Evolutionary conservation across 225 moss, liverwort and hornwort species (phyloP).

Genomic region (Physcomitrium patens): DNA sequence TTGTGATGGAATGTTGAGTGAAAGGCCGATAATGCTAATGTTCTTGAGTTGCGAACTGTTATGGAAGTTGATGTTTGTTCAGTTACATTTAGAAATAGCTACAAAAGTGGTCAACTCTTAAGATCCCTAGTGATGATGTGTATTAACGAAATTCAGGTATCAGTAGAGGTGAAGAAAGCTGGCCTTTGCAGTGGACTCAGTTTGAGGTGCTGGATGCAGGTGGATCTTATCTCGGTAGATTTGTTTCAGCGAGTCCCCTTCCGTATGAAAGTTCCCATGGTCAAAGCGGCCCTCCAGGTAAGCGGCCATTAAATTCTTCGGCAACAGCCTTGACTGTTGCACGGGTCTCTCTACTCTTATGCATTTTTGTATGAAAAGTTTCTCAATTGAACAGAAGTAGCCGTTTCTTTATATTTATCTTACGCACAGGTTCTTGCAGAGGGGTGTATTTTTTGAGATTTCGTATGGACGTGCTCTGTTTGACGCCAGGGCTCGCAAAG

Average conservation of each 20-base stretch:
- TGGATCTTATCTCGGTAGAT: slow-evolving; percentile 91
- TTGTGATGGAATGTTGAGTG: not conserved
- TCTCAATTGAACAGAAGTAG: no score
- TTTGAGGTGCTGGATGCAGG: slow-evolving; percentile 49
- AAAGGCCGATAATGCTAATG: not conserved
- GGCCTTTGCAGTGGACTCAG: slow-evolving; percentile 2
- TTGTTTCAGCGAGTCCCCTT: slow-evolving; percentile 75
- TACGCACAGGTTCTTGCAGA: slow-evolving; percentile 49
- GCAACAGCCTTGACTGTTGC: not conserved
- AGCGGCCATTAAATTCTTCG: not conserved
- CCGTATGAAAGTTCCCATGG: slow-evolving; percentile 73
- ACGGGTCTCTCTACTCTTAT: not conserved
- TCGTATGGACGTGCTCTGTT: slow-evolving; percentile 75
- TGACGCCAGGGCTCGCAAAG: slow-evolving; percentile 82
- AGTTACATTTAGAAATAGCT: not conserved
- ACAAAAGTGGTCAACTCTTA: not conserved
- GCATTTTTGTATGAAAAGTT: not conserved
- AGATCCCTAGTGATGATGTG: not conserved
- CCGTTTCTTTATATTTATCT: slow-evolving; percentile 6
- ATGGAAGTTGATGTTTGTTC: slow-evolving; percentile 6
- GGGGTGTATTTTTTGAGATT: slow-evolving; percentile 89
- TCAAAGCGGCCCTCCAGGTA: slow-evolving; percentile 85
- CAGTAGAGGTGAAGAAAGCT: not conserved
- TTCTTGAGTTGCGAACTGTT: not conserved
- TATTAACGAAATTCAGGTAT: slow-evolving; percentile 6